A percentile compares a stretch with the other conserved stretches of the same genome.
Evolutionary conservation across 192 early-diverging fungal genomes (phyloP).

Genomic region (Phycomyces nitens): DNA sequence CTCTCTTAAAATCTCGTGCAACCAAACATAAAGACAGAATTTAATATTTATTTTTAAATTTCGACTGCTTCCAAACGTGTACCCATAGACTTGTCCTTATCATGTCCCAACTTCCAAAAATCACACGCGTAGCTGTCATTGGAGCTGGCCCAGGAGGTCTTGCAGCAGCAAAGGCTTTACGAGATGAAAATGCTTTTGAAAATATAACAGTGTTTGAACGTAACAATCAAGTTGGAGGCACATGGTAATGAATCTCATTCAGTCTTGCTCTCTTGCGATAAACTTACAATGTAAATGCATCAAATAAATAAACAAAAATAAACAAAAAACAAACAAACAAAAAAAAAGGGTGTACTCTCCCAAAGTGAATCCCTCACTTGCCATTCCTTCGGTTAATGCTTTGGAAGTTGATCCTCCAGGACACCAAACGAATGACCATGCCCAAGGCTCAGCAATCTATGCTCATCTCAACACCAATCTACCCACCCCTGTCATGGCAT

Average conservation of each 20-base stretch:
- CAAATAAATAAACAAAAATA: not conserved
- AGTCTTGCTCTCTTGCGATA: not conserved
- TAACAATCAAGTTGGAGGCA: conserved; percentile 42
- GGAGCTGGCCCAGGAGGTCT: conserved; percentile 36
- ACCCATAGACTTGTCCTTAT: not conserved
- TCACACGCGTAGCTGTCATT: conserved; percentile 31
- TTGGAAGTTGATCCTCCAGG: conserved; percentile 4
- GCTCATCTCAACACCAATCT: conserved; percentile 48
- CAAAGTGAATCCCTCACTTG: conserved; percentile 14
- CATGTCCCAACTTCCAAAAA: not conserved
- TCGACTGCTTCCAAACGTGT: not conserved
- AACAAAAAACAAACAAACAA: not conserved
- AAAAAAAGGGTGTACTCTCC: conserved; percentile 45
- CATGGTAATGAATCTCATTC: conserved; percentile 39
- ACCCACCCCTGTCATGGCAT: conserved; percentile 52
- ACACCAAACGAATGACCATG: not conserved
- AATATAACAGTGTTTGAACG: conserved; percentile 46
- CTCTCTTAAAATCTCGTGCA: no score
- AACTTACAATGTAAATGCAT: not conserved
- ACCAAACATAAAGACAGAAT: no score
- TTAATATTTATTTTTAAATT: no score
- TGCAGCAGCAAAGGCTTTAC: conserved; percentile 22
- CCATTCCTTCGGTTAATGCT: conserved; percentile 36
- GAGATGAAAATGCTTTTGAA: conserved; percentile 27
- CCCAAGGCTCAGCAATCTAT: conserved; percentile 33